Evolutionary conservation across 345 rosid genomes (phyloP), one percentile per base, ranked within the genome.

Genomic region (Sonneratia caseolaris): DNA sequence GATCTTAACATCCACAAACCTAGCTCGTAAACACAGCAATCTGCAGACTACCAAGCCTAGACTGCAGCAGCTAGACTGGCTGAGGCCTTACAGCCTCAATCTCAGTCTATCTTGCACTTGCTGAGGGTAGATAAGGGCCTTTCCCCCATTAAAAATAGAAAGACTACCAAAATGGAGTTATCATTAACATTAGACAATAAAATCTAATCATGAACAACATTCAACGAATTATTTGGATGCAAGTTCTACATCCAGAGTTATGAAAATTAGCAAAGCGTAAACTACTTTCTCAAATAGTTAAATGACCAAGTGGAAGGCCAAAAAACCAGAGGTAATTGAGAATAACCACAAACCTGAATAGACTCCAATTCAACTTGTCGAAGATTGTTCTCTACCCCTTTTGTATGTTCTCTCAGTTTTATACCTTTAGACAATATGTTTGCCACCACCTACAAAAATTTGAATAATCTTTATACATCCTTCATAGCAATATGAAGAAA

Each of bases 351-450:
- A 48, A 95, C 99, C 97, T 92, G 88, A 73, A 95, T 86, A 2
- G 99, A 92, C 73, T 95, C 99, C 84, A 90, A 82, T 78, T 92
- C 97, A 70, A 92, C 94, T 80, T 95, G 89, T 21, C 96, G 85
- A 40, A 95, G 82, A 79, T 92, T 92, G 87, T 92, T 89, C 80
- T 95, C 99, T 12, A 95, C 99, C 10, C 96, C 98, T 83, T 92
- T 95, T 24, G 98, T 86, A 73, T 90, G 82, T 67, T 92, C 98
- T 81, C 94, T 89, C 66, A 95, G 84, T 72, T 80, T 82, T 74
- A 80, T 83, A 78, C 98, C 97, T 79, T 89, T 88, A 15, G 98
- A 95, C 47, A 95, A 75, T 76, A 95, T 95, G 78, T 92, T 89
- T 66, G 90, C 82, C 73, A 92, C 99, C 65, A 90, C 97, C 99